Base-by-base conservation (phyloP, 768 basidiomycete species). In the Podaxis sp. region DNA sequence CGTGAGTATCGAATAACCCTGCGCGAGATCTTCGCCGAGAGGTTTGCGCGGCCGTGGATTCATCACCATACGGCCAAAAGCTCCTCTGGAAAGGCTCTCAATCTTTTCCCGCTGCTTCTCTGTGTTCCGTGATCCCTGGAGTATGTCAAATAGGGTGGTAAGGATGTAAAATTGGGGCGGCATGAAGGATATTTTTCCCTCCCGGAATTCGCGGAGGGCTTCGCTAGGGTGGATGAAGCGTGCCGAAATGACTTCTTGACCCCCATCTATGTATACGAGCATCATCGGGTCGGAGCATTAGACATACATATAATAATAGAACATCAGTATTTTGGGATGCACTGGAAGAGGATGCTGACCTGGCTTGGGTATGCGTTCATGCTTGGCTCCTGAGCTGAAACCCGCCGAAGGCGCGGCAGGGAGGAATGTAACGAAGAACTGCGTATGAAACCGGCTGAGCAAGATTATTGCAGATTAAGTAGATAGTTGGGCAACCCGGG, bases 131-230 rank as follows among this genome's bases (percentile, higher is more conserved):
- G 71, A 61, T 46, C 81, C 82, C 2, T 71, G 61, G 24, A 90
- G 74, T 37, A 90, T 76, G 36, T 76, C 77, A 3, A 84, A 77
- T 40, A 91, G 77, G 2, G 87, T 90, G 9, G 79, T 75, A 27
- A 91, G 72, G 56, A 91, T 80, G 70, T 91, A 91, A 68, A 80
- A 88, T 69, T 91, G 90, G 12, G 90, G 90, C 17, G 89, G 89
- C 85, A 90, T 86, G 50, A 90, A 77, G 3, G 76, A 76, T 62
- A 90, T 85, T 61, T 79, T 77, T 22, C 80, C 76, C 33, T 75
- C 74, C 19, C 69, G 72, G 68, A 82, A 85, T 69, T 85, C 85
- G 1, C 75, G 71, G 54, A 91, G 73, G 19, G 84, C 86, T 15
- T 73, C 74, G 6, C 65, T 68, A 0, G 87, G 88, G 65, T 82